A percentile compares a stretch with the other conserved stretches of the same genome.
These are phyloP conservation scores for Trichoderma lentiforme DNA, from an alignment of 2,329 filamentous ascomycete species.

Conservation along the genomic window DNA sequence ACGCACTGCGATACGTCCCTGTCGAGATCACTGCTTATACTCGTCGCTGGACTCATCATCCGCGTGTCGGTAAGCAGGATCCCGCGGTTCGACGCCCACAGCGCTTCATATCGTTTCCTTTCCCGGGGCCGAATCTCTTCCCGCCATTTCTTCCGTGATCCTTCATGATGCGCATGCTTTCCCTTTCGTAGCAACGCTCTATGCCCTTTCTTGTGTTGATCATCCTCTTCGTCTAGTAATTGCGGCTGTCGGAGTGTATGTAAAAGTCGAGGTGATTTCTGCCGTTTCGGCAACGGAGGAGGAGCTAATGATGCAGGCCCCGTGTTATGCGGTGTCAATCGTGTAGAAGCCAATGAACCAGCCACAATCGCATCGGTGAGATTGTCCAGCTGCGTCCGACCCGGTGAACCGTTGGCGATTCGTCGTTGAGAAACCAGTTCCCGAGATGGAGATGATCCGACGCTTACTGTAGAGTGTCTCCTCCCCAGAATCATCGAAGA, in stretches of 20 bases:
- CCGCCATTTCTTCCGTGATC: slow-evolving; percentile 70
- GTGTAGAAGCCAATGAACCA: slow-evolving; percentile 66
- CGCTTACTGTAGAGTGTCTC: slow-evolving; percentile 25
- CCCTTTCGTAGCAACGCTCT: slow-evolving; percentile 52
- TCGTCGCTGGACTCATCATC: slow-evolving; percentile 19
- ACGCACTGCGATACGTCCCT: slow-evolving; percentile 50
- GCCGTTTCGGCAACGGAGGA: slow-evolving; percentile 38
- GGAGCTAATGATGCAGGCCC: slow-evolving; percentile 33
- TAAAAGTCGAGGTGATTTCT: slow-evolving; percentile 54
- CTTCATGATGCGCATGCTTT: slow-evolving; percentile 74
- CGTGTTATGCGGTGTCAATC: slow-evolving; percentile 42
- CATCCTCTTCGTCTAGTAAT: slow-evolving; percentile 51
- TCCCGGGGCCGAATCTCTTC: slow-evolving; percentile 70
- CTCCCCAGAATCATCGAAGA: slow-evolving; percentile 19
- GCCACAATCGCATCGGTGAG: slow-evolving; percentile 74
- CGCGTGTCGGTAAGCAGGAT: slow-evolving; percentile 38
- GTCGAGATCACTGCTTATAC: slow-evolving; percentile 20
- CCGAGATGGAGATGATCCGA: slow-evolving; percentile 32
- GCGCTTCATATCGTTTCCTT: slow-evolving; percentile 75
- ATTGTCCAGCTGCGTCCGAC: slow-evolving; percentile 55
- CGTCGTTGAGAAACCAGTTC: slow-evolving; percentile 32
- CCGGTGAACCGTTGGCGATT: slow-evolving; percentile 28
- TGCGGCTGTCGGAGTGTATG: slow-evolving; percentile 62
- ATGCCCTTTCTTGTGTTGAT: slow-evolving; percentile 46
- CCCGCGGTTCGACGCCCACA: slow-evolving; percentile 80